These are phyloP conservation scores for Irpex rosettiformis DNA, from an alignment of 1,284 basidiomycete genomes.

Conservation along the genomic window DNA sequence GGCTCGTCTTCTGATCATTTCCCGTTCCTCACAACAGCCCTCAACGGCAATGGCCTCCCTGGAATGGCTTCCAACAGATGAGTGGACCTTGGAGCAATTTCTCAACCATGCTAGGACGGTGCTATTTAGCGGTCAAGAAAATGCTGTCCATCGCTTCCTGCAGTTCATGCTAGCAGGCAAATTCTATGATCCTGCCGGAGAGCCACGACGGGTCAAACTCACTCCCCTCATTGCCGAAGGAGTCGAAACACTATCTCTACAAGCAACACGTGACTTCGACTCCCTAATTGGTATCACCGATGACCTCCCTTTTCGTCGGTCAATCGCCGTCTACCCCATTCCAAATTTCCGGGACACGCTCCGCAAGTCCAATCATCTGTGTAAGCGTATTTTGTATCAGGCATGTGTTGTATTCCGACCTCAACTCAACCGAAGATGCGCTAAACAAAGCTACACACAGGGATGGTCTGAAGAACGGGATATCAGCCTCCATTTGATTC, in stretches of 20 bases:
- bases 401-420: background rate
- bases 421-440: background rate
- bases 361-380: background rate
- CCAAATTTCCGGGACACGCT: constrained; percentile 1
- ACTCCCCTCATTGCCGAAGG: background rate
- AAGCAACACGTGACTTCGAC: constrained; percentile 8
- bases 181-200: background rate
- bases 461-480: background rate
- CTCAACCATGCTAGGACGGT: background rate
- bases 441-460: too few species aligned
- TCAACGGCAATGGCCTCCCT: background rate
- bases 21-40: background rate
- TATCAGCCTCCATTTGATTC: background rate
- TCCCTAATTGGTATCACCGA: constrained; percentile 7
- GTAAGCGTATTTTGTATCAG: background rate
- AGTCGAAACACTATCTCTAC: background rate
- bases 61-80: background rate
- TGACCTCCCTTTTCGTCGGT: background rate
- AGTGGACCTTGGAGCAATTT: background rate
- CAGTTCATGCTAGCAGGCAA: background rate
- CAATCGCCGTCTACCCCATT: constrained; percentile 6
- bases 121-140: background rate
- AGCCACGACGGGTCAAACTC: background rate
- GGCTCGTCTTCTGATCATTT: too few species aligned
- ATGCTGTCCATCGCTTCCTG: background rate